These are phyloP conservation scores for Aurinia saxatilis DNA, from an alignment of 345 rosid genomes.

Conservation along the genomic window DNA sequence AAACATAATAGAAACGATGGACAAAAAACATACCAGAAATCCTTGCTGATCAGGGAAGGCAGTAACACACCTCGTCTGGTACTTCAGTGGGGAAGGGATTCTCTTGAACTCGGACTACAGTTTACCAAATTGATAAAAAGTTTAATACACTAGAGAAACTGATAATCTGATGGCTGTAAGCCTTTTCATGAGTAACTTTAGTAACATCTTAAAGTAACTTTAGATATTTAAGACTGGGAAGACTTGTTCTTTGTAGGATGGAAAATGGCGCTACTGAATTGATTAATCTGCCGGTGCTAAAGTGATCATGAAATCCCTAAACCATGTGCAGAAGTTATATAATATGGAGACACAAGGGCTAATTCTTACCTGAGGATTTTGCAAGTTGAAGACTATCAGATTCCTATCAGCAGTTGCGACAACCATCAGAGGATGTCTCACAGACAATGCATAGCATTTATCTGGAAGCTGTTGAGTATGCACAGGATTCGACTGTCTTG, in stretches of 20 bases:
- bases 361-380: conserved; percentile 75
- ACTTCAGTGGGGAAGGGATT: conserved; percentile 77
- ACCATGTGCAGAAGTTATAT: not conserved
- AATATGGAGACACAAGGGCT: not conserved
- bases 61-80: conserved; percentile 94
- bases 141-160: not conserved
- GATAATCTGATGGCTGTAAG: not conserved
- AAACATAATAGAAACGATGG: not conserved
- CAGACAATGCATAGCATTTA: conserved; percentile 78
- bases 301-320: not conserved
- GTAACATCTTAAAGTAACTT: too few species aligned
- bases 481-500: conserved; percentile 77
- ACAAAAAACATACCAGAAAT: conserved; percentile 58
- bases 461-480: conserved; percentile 96
- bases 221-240: not conserved
- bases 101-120: conserved; percentile 82
- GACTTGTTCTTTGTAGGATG: conserved; percentile 1
- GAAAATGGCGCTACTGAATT: not conserved
- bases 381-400: conserved; percentile 72
- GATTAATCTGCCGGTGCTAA: not conserved
- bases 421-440: conserved; percentile 88
- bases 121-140: conserved; percentile 4
- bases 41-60: conserved; percentile 99
- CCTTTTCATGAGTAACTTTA: not conserved
- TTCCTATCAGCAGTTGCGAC: conserved; percentile 98